Conservation (phyloP, 345 rosid genomes). For the Zanthoxylum bungeanum region DNA sequence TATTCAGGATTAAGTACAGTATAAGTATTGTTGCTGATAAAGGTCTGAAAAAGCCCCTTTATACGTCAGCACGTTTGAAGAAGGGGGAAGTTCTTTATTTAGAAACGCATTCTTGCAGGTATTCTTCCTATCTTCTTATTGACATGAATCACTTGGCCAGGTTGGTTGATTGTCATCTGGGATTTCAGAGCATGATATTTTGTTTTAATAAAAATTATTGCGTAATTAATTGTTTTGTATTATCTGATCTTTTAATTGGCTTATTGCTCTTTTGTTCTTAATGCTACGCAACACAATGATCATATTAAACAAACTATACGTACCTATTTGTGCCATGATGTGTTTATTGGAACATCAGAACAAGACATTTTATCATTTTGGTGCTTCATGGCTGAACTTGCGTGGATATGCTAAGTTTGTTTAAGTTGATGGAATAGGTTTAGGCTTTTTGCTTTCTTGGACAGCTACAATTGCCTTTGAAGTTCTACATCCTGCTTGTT, state of each 20-base stretch:
- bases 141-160: slow-evolving; percentile 3
- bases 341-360: not conserved
- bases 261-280: not conserved
- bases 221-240: not conserved
- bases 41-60: slow-evolving; percentile 91
- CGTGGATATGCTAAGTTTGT: not conserved
- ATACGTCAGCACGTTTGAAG: slow-evolving; percentile 96
- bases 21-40: slow-evolving; percentile 95
- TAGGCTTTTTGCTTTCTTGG: not conserved
- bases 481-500: not conserved
- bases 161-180: not conserved
- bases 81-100: slow-evolving; percentile 95
- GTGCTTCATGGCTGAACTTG: not conserved
- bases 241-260: not conserved
- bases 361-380: not conserved
- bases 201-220: not conserved
- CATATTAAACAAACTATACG: not conserved
- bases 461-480: not conserved
- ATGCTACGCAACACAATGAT: not conserved
- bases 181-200: not conserved
- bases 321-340: not conserved
- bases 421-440: slow-evolving; percentile 1
- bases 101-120: slow-evolving; percentile 98
- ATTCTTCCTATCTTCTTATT: not conserved
- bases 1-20: slow-evolving; percentile 87